Conservation (phyloP, 306 rosid species). For the Rosa multiflora region DNA sequence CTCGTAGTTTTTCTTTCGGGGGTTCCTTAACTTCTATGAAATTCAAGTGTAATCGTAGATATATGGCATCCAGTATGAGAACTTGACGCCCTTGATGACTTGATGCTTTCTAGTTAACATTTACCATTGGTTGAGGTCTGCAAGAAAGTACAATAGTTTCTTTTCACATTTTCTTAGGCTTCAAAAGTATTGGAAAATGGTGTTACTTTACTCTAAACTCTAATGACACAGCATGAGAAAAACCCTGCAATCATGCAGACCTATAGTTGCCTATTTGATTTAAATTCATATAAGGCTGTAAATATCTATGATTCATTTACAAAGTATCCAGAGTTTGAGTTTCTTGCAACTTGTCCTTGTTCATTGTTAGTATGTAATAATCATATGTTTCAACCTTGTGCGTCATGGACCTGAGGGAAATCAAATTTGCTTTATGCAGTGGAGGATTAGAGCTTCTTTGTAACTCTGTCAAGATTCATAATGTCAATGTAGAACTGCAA, state of each 20-base stretch:
- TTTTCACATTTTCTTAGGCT: not conserved
- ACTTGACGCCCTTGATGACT: not conserved
- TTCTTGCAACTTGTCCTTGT: not conserved
- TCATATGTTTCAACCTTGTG: not conserved
- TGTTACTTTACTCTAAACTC: not conserved
- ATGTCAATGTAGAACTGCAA: constrained; percentile 56
- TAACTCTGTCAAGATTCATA: constrained; percentile 78
- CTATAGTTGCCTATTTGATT: not conserved
- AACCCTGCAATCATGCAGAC: not conserved
- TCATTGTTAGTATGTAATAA: not conserved
- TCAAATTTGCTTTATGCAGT: constrained; percentile 35
- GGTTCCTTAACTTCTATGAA: not conserved
- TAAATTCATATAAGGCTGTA: not conserved
- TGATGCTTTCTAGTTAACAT: not conserved
- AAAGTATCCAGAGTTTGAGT: not conserved
- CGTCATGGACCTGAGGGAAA: constrained; percentile 13
- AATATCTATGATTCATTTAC: not conserved
- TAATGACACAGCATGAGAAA: not conserved
- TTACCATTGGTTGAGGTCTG: not conserved
- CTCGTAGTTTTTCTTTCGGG: not conserved
- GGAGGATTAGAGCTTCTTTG: constrained; percentile 97
- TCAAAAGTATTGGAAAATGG: not conserved
- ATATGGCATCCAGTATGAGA: not conserved
- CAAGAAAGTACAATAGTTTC: not conserved
- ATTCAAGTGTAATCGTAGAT: not conserved